Base-by-base conservation (phyloP, 2,329 filamentous ascomycete genomes). In the Calonectria montana region DNA sequence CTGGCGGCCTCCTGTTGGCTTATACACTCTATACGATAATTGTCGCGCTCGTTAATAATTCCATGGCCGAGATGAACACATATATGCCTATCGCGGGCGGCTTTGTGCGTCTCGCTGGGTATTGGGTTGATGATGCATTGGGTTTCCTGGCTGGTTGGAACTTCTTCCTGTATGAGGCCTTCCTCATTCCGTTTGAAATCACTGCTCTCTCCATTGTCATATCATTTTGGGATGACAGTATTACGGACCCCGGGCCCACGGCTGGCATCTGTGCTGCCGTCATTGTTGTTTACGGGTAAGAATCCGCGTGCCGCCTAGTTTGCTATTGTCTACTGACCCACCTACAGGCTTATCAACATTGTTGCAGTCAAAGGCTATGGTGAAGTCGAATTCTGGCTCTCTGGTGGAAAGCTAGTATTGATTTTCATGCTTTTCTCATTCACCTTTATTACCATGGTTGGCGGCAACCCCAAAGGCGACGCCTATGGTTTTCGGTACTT, bases 391-490 rank as follows among this genome's bases (percentile, higher is more conserved):
- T 96, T 96, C 78, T 91, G 88, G 88, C 84, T 91, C 3, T 88
- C 89, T 4, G 84, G 83, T 43, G 91, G 91, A 73, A 93, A 94
- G 80, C 87, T 94, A 35, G 81, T 94, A 25, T 86, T 94, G 53
- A 93, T 93, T 75, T 84, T 92, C 70, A 90, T 91, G 15, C 85
- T 94, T 65, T 92, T 94, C 81, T 83, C 87, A 78, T 95, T 93
- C 83, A 95, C 94, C n/a, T 93, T 96, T 79, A 87, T 96, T 75
- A 92, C 91, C 59, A 95, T 95, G 92, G 86, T 94, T 10, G 94
- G 94, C 37, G 94, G 93, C 31, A 96, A 96, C 76, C 94, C 94
- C 0, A 80, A 91, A 8, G 85, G 90, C 61, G 92, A 94, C 76
- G 86, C 90, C 2, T 94, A 91, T 77, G 93, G 93, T 21, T 95